Conservation (phyloP, 495 filamentous ascomycete species). For the Aspergillus baeticus region DNA sequence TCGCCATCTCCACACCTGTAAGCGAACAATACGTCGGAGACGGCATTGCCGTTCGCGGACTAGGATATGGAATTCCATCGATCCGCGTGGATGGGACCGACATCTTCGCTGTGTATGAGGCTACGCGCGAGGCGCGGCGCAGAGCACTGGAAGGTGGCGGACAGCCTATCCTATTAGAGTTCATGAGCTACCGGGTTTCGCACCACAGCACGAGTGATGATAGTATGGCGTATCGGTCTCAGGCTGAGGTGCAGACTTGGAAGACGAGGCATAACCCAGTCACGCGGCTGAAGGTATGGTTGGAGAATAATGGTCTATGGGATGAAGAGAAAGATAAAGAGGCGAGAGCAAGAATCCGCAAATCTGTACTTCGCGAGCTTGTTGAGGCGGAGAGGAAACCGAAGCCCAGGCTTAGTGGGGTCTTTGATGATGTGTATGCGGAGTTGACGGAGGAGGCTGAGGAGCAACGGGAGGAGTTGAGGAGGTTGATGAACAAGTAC, state of each 20-base stretch:
- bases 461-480: slow-evolving; percentile 78
- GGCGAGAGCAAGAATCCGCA: slow-evolving; percentile 61
- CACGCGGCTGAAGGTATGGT: slow-evolving; percentile 84
- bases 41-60: slow-evolving; percentile 90
- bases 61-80: slow-evolving; percentile 96
- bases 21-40: slow-evolving; percentile 96
- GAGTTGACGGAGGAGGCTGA: slow-evolving; percentile 77
- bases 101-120: slow-evolving; percentile 89
- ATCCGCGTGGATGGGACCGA: slow-evolving; percentile 97
- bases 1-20: slow-evolving; percentile 91
- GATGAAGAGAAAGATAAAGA: slow-evolving; percentile 80
- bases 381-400: slow-evolving; percentile 85
- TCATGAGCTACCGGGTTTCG: slow-evolving; percentile 95
- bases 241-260: slow-evolving; percentile 97
- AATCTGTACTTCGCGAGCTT: slow-evolving; percentile 81
- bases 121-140: slow-evolving; percentile 71
- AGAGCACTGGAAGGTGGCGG: slow-evolving; percentile 77
- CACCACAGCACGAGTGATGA: slow-evolving; percentile 99
- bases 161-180: slow-evolving; percentile 83
- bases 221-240: slow-evolving; percentile 91
- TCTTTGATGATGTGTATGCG: slow-evolving; percentile 89
- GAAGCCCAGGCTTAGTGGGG: slow-evolving; percentile 62
- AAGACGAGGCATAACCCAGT: slow-evolving; percentile 95
- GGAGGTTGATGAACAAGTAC: slow-evolving; percentile 75
- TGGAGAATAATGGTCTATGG: slow-evolving; percentile 82